Percentiles rank a stretch among this genome's conserved stretches.
Evolutionary conservation across 2,329 filamentous ascomycete genomes (phyloP).

Genomic region (Colletotrichum theobromicola): DNA sequence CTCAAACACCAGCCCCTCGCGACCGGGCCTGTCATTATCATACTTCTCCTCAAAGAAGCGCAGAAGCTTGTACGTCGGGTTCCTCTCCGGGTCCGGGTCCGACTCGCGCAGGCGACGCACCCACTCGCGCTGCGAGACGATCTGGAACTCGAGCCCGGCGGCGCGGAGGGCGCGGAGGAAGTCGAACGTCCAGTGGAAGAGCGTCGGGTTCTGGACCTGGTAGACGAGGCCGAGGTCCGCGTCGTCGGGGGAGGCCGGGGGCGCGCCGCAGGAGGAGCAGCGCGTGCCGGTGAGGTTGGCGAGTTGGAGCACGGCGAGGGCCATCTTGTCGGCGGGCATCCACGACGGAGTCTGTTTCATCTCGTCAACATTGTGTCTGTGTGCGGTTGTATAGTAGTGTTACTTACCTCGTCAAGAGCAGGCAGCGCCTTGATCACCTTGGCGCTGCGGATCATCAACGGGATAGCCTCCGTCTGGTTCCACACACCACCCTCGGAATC

Average conservation of each 20-base stretch:
- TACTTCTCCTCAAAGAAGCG: conserved; percentile 59
- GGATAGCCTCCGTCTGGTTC: conserved; percentile 55
- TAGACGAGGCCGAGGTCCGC: conserved; percentile 40
- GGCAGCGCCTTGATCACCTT: conserved; percentile 51
- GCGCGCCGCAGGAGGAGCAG: conserved; percentile 35
- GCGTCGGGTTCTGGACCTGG: conserved; percentile 56
- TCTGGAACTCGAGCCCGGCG: conserved; percentile 48
- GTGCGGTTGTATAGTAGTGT: accelerated
- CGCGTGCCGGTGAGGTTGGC: conserved; percentile 22
- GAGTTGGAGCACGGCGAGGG: conserved; percentile 38
- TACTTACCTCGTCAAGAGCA: conserved; percentile 38
- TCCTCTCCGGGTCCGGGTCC: conserved; percentile 51
- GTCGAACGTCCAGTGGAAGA: conserved; percentile 56
- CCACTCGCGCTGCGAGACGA: conserved; percentile 50
- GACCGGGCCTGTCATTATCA: conserved; percentile 43
- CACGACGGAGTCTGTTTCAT: conserved; percentile 33
- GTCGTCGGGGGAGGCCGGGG: conserved; percentile 4
- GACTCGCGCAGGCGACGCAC: conserved; percentile 46
- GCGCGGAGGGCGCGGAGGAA: conserved; percentile 55
- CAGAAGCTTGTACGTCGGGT: conserved; percentile 56
- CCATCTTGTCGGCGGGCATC: conserved; percentile 43
- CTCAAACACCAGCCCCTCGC: conserved; percentile 42
- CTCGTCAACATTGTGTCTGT: not conserved
- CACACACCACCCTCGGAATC: conserved; percentile 50
- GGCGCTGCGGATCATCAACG: conserved; percentile 52